phyloP scores from a whole-genome alignment of 2,329 filamentous ascomycete species.

The Ophidiomyces ophidiicola region DNA sequence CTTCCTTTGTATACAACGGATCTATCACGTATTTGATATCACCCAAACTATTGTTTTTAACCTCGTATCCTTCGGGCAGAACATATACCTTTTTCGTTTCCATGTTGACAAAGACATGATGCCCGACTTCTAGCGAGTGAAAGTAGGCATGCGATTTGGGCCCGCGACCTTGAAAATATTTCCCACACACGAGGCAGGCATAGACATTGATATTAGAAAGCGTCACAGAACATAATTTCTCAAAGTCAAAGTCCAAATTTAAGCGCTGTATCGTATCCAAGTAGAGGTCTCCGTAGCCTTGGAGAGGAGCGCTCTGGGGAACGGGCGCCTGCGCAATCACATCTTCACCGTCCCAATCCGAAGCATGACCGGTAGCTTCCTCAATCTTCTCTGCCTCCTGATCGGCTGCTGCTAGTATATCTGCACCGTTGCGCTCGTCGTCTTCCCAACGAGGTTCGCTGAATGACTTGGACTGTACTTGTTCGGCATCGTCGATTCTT shows the following conservation, averaged over 20 bases:
- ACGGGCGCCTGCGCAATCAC: slow-evolving; percentile 29
- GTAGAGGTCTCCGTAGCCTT: slow-evolving; percentile 90
- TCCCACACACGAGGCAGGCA: slow-evolving; percentile 92
- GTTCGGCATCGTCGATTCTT: slow-evolving; percentile 24
- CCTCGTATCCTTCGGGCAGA: slow-evolving; percentile 91
- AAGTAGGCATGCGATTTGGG: slow-evolving; percentile 95
- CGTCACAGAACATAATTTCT: slow-evolving; percentile 92
- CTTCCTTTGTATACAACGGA: slow-evolving; percentile 66
- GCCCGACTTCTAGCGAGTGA: slow-evolving; percentile 84
- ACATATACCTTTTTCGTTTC: slow-evolving; percentile 42
- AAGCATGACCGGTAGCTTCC: slow-evolving; percentile 23
- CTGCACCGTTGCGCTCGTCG: slow-evolving; percentile 26
- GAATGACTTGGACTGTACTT: slow-evolving; percentile 11
- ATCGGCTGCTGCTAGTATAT: slow-evolving; percentile 48
- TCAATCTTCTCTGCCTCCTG: slow-evolving; percentile 49
- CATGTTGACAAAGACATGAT: slow-evolving; percentile 98
- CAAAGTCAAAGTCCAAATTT: slow-evolving; percentile 94
- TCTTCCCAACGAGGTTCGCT: slow-evolving; percentile 25
- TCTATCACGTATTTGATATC: slow-evolving; percentile 98
- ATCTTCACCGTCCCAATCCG: slow-evolving; percentile 21
- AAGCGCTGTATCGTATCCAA: slow-evolving; percentile 92
- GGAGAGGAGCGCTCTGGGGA: slow-evolving; percentile 65
- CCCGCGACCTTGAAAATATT: slow-evolving; percentile 89
- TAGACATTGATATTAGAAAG: slow-evolving; percentile 98
- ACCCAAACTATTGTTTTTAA: slow-evolving; percentile 83